Base-by-base conservation (phyloP, 306 rosid genomes). In the Gillenia trifoliata region DNA sequence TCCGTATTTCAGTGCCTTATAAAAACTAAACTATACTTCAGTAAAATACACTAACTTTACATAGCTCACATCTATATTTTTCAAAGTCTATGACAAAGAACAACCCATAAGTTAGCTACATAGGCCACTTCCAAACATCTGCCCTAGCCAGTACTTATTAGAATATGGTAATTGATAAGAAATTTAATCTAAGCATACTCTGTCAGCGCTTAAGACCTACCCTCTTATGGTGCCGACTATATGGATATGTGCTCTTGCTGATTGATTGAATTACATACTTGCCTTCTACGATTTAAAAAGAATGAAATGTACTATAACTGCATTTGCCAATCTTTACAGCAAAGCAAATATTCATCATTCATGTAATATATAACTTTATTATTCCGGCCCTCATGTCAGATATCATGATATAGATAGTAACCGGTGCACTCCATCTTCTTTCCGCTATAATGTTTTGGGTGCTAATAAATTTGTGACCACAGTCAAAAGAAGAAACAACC, bases 301-400 rank as follows among this genome's bases (percentile, higher is more conserved):
- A 64, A 71, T 36, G 68, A 20, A 64, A 64, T 49, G 67, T 20
- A 70, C 17, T 26, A 75, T 15, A 45, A 45, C 50, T 43, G 60
- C 79, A 77, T 68, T 86, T 78, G 77, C 84, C 76, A 83, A 82
- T 67, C 96, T 86, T 90, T 50, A 82, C 88, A 83, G 88, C 81
- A 76, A 90, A 90, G 91, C 79, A 55, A 55, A 16, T 45, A 45
- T 45, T 45, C 20, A 45, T 45, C 26, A 69, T 81, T 80, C 76
- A 17, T 47, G 43, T 45, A 15, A 45, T 16, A 45, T 45, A 45
- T 45, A 45, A 45, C 8, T 45, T 45, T 45, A 45, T 45, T 45
- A 15, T 45, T 15, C 8, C 20, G 20, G 20, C 8, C 5, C 52
- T 45, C 52, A 1, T 45, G 15, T 45, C 7, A 45, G 52, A 62